Conservation (phyloP, 2,329 filamentous ascomycete species). For the Elsinoe batatas region DNA sequence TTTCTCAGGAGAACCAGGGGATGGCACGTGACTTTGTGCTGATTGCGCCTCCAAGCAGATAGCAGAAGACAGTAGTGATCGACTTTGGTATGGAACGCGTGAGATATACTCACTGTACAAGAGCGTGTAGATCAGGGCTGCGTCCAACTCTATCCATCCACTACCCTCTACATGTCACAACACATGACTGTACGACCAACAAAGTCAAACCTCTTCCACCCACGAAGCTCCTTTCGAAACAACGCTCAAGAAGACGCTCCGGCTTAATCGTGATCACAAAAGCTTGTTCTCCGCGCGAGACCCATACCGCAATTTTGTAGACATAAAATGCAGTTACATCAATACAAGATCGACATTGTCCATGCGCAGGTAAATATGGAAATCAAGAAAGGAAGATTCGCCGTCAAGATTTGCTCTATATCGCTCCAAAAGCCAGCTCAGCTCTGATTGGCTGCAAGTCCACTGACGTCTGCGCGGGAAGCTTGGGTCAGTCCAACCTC, state of each 20-base stretch:
- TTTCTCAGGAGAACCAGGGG: no score
- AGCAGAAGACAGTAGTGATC: no score
- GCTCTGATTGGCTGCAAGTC: not conserved
- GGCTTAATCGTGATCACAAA: constrained; percentile 85
- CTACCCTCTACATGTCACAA: not conserved
- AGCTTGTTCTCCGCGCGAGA: constrained; percentile 53
- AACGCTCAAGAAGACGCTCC: constrained; percentile 82
- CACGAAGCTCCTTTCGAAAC: constrained; percentile 67
- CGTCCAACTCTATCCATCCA: not conserved
- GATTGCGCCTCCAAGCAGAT: no score
- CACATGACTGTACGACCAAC: constrained; percentile 62
- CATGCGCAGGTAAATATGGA: not conserved
- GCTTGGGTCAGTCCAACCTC: constrained; percentile 10
- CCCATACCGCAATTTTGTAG: constrained; percentile 6
- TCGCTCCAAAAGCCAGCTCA: not conserved
- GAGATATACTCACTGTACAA: no score
- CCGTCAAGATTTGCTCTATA: not conserved
- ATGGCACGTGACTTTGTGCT: no score
- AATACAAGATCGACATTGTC: constrained; percentile 1
- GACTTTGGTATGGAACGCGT: no score
- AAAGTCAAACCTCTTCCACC: constrained; percentile 93
- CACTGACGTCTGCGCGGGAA: constrained; percentile 11
- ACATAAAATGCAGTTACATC: constrained; percentile 11
- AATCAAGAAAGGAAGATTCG: not conserved
- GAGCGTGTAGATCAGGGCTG: no score